Evolutionary conservation across 2,329 filamentous ascomycete genomes (phyloP), one percentile per base, ranked within the genome.

Genomic region (Botrytis porri): DNA sequence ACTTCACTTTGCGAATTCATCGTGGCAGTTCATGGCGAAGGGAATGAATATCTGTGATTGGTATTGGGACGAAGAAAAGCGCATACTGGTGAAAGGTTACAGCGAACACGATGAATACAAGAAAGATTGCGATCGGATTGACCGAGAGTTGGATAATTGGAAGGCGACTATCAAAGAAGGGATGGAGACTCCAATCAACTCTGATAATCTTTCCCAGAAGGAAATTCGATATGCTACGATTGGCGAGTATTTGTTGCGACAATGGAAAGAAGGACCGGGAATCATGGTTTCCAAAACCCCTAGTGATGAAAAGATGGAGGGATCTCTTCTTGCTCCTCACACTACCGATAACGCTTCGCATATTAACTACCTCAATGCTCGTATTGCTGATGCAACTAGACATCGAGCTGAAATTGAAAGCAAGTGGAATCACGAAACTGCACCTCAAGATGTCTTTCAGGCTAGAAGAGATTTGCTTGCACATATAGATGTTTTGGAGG

Each of bases 201-300:
- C 48, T 32, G 37, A 20, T 20, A 22, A 41, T n/a, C 48, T 69
- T 25, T 41, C 37, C 18, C 32, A 22, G 14, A 29, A 57, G 54
- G 65, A 57, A 43, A 25, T 57, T 25, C 51, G 37, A 25, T 41
- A 41, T 25, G 20, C 65, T 25, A 14, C 54, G 48, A 57, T 57
- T 32, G 65, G 65, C 9, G 48, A 25, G 14, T 12, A 43, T 18
- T 32, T 69, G 2, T 69, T 69, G 12, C 54, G 37, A n/a, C 65
- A 57, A 25, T 69, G 65, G 65, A 57, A 69, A 69, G n/a, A 41
- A 32, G 65, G 65, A 25, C 65, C 65, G 6, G 65, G 65, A 69
- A 69, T 69, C 25, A 69, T 69, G 65, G 35, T 69, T 32, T 32
- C 48, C 1, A 57, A 41, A 16, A 41, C 65, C 1, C 48, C 65